A percentile compares a stretch with the other conserved stretches of the same genome.
These are phyloP conservation scores for Pilaira anomala DNA, from an alignment of 192 early-diverging fungal genomes.

Conservation along the genomic window DNA sequence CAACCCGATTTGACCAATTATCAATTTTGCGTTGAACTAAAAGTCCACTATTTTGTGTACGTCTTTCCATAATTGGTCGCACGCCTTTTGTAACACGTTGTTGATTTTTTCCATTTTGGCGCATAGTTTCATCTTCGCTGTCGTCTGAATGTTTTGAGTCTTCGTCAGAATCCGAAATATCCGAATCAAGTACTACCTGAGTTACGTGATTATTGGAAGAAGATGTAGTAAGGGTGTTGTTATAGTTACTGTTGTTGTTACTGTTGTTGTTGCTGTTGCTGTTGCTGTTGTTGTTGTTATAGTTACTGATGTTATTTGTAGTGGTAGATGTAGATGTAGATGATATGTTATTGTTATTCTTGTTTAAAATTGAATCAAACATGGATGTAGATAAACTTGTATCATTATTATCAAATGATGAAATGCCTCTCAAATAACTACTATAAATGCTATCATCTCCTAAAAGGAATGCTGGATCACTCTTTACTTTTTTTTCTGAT, in stretches of 20 bases:
- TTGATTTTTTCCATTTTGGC: not conserved
- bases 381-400: slow-evolving; percentile 16
- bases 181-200: slow-evolving; percentile 25
- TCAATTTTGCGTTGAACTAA: slow-evolving; percentile 21
- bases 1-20: slow-evolving; percentile 21
- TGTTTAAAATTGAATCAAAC: not conserved
- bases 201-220: not conserved
- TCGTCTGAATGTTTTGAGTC: slow-evolving; percentile 16
- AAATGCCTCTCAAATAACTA: slow-evolving; percentile 13
- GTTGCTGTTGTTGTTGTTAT: not conserved
- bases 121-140: not conserved
- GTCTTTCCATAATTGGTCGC: slow-evolving; percentile 25
- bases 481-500: not conserved
- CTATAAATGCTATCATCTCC: slow-evolving; percentile 31
- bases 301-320: too few relatives aligned
- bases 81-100: slow-evolving; percentile 15
- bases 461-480: slow-evolving; percentile 14
- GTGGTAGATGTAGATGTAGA: not conserved
- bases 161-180: slow-evolving; percentile 30
- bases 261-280: not conserved
- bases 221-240: not conserved
- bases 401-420: slow-evolving; percentile 3
- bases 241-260: too few relatives aligned
- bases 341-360: too few relatives aligned
- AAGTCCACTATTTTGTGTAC: slow-evolving; percentile 17